Base-by-base conservation (phyloP, 2,329 filamentous ascomycete species). In the Drechslerella dactyloides region DNA sequence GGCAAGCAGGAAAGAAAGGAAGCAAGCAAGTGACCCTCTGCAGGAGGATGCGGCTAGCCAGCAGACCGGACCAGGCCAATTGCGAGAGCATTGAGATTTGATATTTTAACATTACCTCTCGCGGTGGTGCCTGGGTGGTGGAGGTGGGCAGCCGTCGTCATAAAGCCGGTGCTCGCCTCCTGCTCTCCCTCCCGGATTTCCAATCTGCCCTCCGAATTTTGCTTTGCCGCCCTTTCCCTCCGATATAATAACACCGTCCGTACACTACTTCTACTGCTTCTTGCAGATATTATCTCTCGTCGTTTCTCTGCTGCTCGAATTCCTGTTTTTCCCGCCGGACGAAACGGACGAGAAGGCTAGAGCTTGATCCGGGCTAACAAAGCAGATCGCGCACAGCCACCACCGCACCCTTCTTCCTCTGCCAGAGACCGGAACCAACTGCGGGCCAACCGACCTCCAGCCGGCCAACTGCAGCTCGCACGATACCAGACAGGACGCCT, bases 361-460 rank as follows among this genome's bases (percentile, higher is more conserved):
- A 46, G 42, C 24, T 44, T 44, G 44, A 53, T 68, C 63, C 56
- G 57, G 57, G 57, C 64, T 53, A 62, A 60, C 51, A 59, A 44
- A 54, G 62, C 21, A 59, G 58, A 69, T 63, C 52, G 46, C 44
- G 65, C 65, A 69, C 57, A 62, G 64, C 64, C 64, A 69, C 64
- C 46, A 44, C 19, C n/a, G 57, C 50, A 44, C 57, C 21, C 50
- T 60, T 35, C 19, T 15, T 30, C 8, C 27, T 33, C 27, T 33
- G 27, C 27, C 27, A 33, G 27, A 33, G 27, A 33, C 27, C 27
- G 4, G 27, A 33, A 33, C 27, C 27, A 33, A 33, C 27, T 33
- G 27, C 27, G 27, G 27, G 27, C 27, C 27, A 33, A 33, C 27
- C 27, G 7, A 7, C 44, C 5, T 46, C 42, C 42, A 46, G 15